A percentile compares a stretch with the other conserved stretches of the same genome.
Evolutionary conservation across 1,284 basidiomycete genomes (phyloP).

Genomic region (Bondarzewia mesenterica): DNA sequence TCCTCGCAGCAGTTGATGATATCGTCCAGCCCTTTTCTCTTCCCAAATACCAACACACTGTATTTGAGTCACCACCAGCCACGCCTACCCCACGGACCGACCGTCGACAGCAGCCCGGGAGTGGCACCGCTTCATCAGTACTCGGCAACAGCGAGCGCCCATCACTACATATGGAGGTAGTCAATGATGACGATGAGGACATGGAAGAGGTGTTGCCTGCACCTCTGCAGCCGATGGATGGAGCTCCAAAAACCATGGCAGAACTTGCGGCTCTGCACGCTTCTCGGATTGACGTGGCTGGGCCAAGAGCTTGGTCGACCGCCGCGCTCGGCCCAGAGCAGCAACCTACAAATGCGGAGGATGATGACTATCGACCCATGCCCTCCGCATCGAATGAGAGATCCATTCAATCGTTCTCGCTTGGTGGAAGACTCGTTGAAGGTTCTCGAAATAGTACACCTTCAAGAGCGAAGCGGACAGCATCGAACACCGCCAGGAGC

Average conservation of each 20-base stretch:
- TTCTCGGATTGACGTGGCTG: conserved; percentile 8
- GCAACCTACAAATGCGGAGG: neutral
- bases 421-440: neutral
- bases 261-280: conserved; percentile 49
- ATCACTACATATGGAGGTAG: conserved; percentile 9
- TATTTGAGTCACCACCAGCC: conserved; percentile 13
- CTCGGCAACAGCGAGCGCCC: neutral
- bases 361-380: neutral
- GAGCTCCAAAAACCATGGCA: conserved; percentile 52
- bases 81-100: conserved; percentile 3
- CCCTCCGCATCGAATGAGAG: neutral
- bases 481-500: neutral
- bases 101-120: neutral
- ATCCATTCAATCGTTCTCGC: too few species aligned
- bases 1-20: conserved; percentile 61
- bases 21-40: conserved; percentile 65
- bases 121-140: conserved; percentile 2
- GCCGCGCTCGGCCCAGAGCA: neutral
- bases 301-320: neutral
- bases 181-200: conserved; percentile 24
- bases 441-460: neutral
- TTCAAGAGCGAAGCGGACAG: neutral
- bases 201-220: conserved; percentile 22
- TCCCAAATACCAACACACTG: conserved; percentile 46
- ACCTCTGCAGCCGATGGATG: conserved; percentile 10